Conservation (phyloP, 73 alveolate species). For the Paramecium primaurelia region DNA sequence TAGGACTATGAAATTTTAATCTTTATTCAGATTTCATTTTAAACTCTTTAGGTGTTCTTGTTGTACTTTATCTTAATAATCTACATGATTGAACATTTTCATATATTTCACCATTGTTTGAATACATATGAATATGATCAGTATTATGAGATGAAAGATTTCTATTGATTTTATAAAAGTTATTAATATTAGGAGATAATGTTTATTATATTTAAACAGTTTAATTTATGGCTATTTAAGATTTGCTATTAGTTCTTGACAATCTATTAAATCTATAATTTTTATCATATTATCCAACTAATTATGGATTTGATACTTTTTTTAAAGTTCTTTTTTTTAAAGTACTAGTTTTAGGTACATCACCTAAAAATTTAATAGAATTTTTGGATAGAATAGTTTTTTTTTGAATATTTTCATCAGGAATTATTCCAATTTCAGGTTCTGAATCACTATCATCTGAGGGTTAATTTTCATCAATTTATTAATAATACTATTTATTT, state of each 20-base stretch:
- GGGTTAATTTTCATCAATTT: background rate
- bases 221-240: background rate
- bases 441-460: conserved; percentile 20
- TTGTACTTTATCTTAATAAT: background rate
- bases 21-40: background rate
- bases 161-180: background rate
- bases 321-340: background rate
- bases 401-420: background rate
- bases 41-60: background rate
- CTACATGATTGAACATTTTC: background rate
- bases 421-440: background rate
- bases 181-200: background rate
- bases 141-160: background rate
- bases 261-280: background rate
- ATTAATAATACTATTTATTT: background rate
- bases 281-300: background rate
- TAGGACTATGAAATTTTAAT: background rate
- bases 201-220: background rate
- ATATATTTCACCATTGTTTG: background rate
- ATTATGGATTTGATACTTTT: background rate
- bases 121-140: background rate
- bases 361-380: background rate
- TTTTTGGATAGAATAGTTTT: background rate
- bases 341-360: background rate
- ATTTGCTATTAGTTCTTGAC: background rate